phyloP scores from a whole-genome alignment of 495 filamentous ascomycete genomes.

The Neurospora cerealis region DNA sequence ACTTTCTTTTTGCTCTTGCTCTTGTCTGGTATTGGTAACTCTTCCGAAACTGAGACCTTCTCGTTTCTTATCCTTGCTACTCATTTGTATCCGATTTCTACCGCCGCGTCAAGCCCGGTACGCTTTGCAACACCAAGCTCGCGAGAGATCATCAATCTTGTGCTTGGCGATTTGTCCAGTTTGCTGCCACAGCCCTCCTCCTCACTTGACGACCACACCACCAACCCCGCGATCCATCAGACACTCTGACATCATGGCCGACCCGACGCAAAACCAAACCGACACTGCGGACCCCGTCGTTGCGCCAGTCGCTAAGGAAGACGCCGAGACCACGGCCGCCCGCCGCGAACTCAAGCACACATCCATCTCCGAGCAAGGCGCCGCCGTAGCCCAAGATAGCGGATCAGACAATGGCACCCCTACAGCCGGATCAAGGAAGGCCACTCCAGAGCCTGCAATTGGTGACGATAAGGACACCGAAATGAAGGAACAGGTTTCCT shows the following conservation, averaged over 20 bases:
- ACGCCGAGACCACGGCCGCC: conserved; percentile 44
- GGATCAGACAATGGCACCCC: not conserved
- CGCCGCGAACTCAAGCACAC: conserved; percentile 46
- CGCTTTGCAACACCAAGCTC: not conserved
- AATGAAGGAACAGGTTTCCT: conserved; percentile 36
- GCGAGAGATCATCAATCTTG: no score
- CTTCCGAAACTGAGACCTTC: not conserved
- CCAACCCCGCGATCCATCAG: not conserved
- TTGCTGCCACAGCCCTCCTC: not conserved
- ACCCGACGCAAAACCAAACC: conserved; percentile 21
- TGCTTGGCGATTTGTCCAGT: not conserved
- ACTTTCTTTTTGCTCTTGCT: not conserved
- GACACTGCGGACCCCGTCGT: conserved; percentile 21
- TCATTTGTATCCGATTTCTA: not conserved
- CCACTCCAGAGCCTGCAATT: conserved; percentile 24
- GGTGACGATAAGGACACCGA: conserved; percentile 22
- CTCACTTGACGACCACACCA: conserved; percentile 1
- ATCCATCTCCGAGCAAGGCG: conserved; percentile 30
- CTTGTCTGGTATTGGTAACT: not conserved
- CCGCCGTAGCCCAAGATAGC: conserved; percentile 16
- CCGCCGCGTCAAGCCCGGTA: not conserved
- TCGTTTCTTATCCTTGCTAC: not conserved
- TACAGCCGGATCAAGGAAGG: not conserved
- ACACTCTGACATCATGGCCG: conserved; percentile 25
- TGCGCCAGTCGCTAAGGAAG: conserved; percentile 26